Percentiles rank a stretch among this genome's conserved stretches.
Conservation (phyloP, 2,329 filamentous ascomycete genomes). For the Venturia carpophila region DNA sequence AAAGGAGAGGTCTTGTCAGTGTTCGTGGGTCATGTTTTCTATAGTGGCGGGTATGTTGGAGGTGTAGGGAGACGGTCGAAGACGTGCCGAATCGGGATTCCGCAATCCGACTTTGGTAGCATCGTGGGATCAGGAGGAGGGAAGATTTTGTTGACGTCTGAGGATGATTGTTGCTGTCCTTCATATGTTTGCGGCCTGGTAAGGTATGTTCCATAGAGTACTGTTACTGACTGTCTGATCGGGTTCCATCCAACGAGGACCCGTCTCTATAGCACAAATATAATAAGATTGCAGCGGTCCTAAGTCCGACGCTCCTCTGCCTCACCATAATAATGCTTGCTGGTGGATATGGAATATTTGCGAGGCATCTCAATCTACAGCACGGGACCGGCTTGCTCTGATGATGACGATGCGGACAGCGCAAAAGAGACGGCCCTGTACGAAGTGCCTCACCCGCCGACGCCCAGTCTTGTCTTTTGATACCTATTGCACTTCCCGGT, state of each 20-base stretch:
- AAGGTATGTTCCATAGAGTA: too few species aligned
- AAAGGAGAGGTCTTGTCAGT: not conserved
- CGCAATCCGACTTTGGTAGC: not conserved
- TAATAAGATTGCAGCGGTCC: conserved; percentile 10
- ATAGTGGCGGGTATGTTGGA: not conserved
- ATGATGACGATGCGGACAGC: not conserved
- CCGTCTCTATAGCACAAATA: not conserved
- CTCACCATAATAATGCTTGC: not conserved
- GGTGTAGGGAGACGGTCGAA: not conserved
- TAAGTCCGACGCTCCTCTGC: not conserved
- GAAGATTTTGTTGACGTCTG: too few species aligned
- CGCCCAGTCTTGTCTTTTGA: too few species aligned
- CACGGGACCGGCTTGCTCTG: too few species aligned
- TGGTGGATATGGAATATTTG: not conserved
- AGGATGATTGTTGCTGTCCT: not conserved
- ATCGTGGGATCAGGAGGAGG: not conserved
- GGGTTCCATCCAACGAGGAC: not conserved
- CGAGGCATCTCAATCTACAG: not conserved
- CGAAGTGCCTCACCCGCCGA: too few species aligned
- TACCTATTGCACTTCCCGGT: too few species aligned
- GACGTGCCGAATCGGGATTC: not conserved
- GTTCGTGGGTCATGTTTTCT: not conserved
- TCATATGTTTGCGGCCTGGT: not conserved
- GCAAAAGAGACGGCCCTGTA: not conserved
- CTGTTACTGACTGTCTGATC: not conserved